Evolutionary conservation across 768 basidiomycete genomes (phyloP), one percentile per base, ranked within the genome.

Genomic region (Amanita exitialis): DNA sequence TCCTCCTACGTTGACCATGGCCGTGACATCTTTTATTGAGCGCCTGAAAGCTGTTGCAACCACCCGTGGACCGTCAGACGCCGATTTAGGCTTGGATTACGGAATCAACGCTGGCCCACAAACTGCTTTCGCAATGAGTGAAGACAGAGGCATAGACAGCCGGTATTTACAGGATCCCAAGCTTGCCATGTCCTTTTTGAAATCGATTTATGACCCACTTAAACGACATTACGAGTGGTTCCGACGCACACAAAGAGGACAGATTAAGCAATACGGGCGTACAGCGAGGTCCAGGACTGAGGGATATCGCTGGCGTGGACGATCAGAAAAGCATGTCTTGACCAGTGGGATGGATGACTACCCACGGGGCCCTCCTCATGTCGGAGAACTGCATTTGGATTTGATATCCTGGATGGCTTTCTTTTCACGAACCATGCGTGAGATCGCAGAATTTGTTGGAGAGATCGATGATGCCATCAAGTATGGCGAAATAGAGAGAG

Each of bases 331-430:
- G 23, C 92, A 95, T 65, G 86, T 98, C 35, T 69, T 98, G 51
- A 96, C 95, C 0, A 90, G 87, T 59, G 94, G 94, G 1, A 84
- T 98, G 82, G 94, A 98, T 63, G 94, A 98, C 66, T 97, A 94
- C 65, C 94, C 94, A 9, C 78, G 94, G 49, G 92, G 88, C 12
- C 80, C 83, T 23, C 86, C 94, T 5, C 90, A 93, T 60, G 75
- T 82, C 1, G 94, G 95, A 44, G 94, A 97, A 68, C 71, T 98
- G 43, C 94, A 98, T 64, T 64, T 97, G 53, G 94, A 98, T 66
- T 67, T 97, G 52, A 89, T 93, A 56, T 86, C 87, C 27, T 98
- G 94, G 94, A 90, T 97, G 83, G 94, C 79, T 3, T 96, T 92
- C 73, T 98, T 97, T 67, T 80, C 90, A 30, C 74, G 86, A 56